phyloP scores from a whole-genome alignment of 139 green algal species.

The Closterium sp. region DNA sequence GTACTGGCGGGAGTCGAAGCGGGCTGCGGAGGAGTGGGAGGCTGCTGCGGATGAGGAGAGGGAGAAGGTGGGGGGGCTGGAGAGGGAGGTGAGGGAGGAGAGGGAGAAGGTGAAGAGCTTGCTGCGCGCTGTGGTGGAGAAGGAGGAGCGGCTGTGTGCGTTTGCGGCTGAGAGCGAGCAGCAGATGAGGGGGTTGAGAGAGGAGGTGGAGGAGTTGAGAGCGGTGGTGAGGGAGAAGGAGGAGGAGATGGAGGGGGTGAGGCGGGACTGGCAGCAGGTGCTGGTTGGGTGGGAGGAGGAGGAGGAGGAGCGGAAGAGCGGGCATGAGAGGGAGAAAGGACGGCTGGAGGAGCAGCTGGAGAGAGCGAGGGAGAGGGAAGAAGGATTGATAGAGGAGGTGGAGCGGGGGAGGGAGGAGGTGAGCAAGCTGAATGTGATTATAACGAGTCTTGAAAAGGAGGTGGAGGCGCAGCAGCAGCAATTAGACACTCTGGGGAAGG shows the following conservation, averaged over 20 bases:
- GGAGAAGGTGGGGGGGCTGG: neutral
- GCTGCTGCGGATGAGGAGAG: neutral
- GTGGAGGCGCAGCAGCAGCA: neutral
- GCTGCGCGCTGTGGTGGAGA: neutral
- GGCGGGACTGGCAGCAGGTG: neutral
- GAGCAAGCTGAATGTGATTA: neutral
- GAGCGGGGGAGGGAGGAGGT: neutral
- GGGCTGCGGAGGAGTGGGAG: neutral
- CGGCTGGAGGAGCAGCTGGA: neutral
- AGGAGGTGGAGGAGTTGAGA: neutral
- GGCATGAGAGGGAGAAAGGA: neutral
- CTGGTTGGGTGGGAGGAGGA: neutral
- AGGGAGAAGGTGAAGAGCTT: neutral
- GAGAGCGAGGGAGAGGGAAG: neutral
- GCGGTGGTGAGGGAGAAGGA: neutral
- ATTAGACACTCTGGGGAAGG: neutral
- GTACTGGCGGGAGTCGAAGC: neutral
- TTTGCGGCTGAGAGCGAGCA: neutral
- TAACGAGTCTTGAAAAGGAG: neutral
- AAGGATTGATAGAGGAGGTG: neutral
- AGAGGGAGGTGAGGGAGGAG: neutral
- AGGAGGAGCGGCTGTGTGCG: neutral
- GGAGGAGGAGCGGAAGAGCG: neutral
- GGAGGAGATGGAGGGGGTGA: neutral
- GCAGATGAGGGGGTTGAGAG: neutral